phyloP scores from a whole-genome alignment of 2,329 filamentous ascomycete genomes.

The Rugonectria rugulosa region DNA sequence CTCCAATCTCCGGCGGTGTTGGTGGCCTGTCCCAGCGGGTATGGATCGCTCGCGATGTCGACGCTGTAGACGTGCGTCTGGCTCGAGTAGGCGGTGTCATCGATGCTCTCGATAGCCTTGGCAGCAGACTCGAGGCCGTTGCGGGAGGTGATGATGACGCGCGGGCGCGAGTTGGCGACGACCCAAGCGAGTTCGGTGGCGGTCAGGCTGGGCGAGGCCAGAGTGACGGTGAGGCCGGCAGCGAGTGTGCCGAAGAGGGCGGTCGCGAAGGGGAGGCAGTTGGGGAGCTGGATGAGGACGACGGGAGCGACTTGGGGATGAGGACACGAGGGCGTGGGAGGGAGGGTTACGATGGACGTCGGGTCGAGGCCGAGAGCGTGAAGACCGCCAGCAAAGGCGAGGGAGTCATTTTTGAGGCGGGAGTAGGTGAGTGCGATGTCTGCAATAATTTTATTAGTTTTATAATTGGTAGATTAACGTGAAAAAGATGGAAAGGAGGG shows the following conservation, averaged over 20 bases:
- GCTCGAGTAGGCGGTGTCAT: conserved; percentile 43
- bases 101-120: conserved; percentile 44
- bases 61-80: conserved; percentile 68
- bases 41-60: conserved; percentile 44
- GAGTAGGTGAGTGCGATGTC: conserved; percentile 47
- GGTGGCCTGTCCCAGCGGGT: conserved; percentile 36
- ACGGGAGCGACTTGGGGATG: conserved; percentile 50
- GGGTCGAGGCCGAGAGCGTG: conserved; percentile 47
- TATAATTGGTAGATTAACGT: not conserved
- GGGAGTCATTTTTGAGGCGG: conserved; percentile 45
- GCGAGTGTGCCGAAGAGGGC: conserved; percentile 48
- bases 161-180: conserved; percentile 49
- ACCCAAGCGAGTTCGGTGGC: conserved; percentile 51
- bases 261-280: conserved; percentile 49
- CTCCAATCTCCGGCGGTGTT: conserved; percentile 61
- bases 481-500: not conserved
- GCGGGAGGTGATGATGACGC: conserved; percentile 47
- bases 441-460: conserved; percentile 20
- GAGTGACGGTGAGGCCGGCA: conserved; percentile 49
- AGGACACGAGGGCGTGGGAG: conserved; percentile 48
- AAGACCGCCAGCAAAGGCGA: conserved; percentile 46
- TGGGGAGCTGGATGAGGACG: conserved; percentile 52
- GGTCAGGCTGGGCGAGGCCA: conserved; percentile 50
- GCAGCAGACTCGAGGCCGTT: conserved; percentile 43
- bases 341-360: conserved; percentile 43